These are phyloP conservation scores for Alternaria consortialis DNA, from an alignment of 2,329 filamentous ascomycete species.

Conservation along the genomic window DNA sequence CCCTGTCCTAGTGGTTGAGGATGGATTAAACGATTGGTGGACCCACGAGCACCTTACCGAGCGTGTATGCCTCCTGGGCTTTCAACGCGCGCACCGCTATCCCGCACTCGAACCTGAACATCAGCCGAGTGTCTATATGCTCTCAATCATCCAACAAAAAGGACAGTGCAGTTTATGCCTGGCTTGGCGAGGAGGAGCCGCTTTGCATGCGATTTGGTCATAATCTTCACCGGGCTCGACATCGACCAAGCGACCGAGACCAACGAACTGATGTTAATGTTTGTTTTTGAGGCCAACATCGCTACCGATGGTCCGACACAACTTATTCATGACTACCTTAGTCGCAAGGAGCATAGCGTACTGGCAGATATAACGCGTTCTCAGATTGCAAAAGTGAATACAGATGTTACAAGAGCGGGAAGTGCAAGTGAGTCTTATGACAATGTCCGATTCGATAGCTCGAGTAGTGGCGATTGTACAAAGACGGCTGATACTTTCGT, in stretches of 20 bases:
- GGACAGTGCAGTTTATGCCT: constrained; percentile 25
- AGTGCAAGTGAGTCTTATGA: constrained; percentile 24
- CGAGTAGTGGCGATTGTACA: neutral
- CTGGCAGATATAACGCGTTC: neutral
- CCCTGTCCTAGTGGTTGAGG: constrained; percentile 5
- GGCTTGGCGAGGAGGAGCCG: constrained; percentile 22
- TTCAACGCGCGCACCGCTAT: constrained; percentile 24
- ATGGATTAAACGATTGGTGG: constrained; percentile 30
- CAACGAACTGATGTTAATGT: constrained; percentile 1
- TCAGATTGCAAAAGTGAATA: constrained; percentile 4
- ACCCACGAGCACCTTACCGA: constrained; percentile 30
- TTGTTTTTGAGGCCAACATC: neutral
- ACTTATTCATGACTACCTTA: neutral
- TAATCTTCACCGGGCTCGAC: neutral
- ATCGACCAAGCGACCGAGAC: neutral
- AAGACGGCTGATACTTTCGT: constrained; percentile 7
- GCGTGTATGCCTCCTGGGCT: constrained; percentile 24
- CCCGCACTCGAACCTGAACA: neutral
- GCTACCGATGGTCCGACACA: neutral
- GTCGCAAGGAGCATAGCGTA: neutral
- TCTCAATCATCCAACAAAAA: constrained; percentile 19
- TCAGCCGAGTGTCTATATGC: constrained; percentile 18
- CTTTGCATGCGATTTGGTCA: constrained; percentile 16
- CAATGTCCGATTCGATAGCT: constrained; percentile 9
- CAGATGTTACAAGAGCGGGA: constrained; percentile 13